These are phyloP conservation scores for Penicillium fimorum DNA, from an alignment of 495 filamentous ascomycete species.

Conservation along the genomic window DNA sequence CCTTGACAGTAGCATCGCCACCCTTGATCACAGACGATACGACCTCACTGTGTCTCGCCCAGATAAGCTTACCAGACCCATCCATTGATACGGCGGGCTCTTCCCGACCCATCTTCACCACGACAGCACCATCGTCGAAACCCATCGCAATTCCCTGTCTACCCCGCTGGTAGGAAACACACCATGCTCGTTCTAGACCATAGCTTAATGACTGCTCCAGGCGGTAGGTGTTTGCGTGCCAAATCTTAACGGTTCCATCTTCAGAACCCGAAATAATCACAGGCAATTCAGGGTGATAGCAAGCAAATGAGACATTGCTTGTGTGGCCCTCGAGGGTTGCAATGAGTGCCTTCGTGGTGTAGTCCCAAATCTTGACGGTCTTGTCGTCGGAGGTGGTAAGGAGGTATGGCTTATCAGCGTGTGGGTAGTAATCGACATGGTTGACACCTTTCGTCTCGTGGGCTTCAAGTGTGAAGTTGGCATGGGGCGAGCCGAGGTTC, in stretches of 20 bases:
- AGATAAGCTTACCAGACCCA: conserved; percentile 88
- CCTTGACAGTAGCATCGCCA: conserved; percentile 77
- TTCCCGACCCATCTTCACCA: conserved; percentile 95
- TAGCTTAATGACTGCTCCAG: conserved; percentile 95
- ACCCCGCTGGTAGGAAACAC: conserved; percentile 90
- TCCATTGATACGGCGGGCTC: conserved; percentile 99
- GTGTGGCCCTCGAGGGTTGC: conserved; percentile 96
- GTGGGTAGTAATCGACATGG: conserved; percentile 96
- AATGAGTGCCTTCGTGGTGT: conserved; percentile 95
- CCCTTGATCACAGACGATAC: conserved; percentile 94
- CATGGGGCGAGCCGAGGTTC: conserved; percentile 84
- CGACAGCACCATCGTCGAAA: conserved; percentile 97
- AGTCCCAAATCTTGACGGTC: conserved; percentile 97
- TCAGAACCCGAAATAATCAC: conserved; percentile 99
- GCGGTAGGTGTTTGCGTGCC: conserved; percentile 96
- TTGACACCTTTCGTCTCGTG: conserved; percentile 99
- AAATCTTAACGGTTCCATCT: conserved; percentile 96
- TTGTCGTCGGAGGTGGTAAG: conserved; percentile 95
- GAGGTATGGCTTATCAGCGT: conserved; percentile 94
- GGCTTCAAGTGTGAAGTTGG: conserved; percentile 94
- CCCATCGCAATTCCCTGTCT: conserved; percentile 92
- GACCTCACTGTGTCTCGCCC: conserved; percentile 92
- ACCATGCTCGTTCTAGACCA: conserved; percentile 94
- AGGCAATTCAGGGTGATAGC: conserved; percentile 95
- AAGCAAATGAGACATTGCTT: conserved; percentile 98